Percentiles rank a stretch among this genome's conserved stretches.
Evolutionary conservation across 2,329 filamentous ascomycete species (phyloP).

Genomic region (Beauveria brongniartii): DNA sequence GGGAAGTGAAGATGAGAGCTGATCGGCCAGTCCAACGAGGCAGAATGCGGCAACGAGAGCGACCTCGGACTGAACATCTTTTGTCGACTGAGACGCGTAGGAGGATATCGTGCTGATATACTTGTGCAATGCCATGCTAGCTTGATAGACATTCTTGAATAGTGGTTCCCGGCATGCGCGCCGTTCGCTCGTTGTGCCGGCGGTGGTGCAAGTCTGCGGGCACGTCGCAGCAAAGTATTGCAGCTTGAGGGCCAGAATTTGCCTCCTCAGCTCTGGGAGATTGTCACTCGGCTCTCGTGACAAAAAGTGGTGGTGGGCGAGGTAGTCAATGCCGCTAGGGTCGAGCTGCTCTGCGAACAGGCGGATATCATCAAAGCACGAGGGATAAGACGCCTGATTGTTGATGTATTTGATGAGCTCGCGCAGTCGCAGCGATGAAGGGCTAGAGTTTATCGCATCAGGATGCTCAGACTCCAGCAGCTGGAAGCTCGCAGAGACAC

Average conservation of each 20-base stretch:
- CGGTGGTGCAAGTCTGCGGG: constrained; percentile 7
- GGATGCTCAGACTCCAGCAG: constrained; percentile 22
- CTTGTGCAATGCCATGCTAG: constrained; percentile 17
- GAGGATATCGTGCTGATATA: not conserved
- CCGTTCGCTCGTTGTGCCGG: not conserved
- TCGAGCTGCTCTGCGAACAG: constrained; percentile 34
- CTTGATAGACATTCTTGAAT: not conserved
- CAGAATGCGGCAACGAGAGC: constrained; percentile 28
- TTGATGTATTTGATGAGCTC: constrained; percentile 30
- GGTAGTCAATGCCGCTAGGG: constrained; percentile 29
- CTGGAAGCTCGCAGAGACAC: constrained; percentile 29
- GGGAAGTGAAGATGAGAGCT: constrained; percentile 3
- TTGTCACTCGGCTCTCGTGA: constrained; percentile 22
- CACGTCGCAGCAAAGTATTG: constrained; percentile 38
- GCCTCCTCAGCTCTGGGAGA: constrained; percentile 20
- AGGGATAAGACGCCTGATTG: constrained; percentile 26
- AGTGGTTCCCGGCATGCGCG: not conserved
- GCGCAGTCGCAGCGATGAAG: constrained; percentile 23
- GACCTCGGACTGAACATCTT: constrained; percentile 24
- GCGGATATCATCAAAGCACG: constrained; percentile 41
- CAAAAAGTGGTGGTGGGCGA: constrained; percentile 30
- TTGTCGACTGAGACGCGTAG: not conserved
- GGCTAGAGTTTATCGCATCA: constrained; percentile 21
- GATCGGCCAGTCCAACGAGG: constrained; percentile 22
- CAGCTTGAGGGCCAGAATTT: constrained; percentile 32